Percentiles rank a stretch among this genome's conserved stretches.
phyloP scores from a whole-genome alignment of 1,284 basidiomycete genomes.

The Naganishia sp. region DNA sequence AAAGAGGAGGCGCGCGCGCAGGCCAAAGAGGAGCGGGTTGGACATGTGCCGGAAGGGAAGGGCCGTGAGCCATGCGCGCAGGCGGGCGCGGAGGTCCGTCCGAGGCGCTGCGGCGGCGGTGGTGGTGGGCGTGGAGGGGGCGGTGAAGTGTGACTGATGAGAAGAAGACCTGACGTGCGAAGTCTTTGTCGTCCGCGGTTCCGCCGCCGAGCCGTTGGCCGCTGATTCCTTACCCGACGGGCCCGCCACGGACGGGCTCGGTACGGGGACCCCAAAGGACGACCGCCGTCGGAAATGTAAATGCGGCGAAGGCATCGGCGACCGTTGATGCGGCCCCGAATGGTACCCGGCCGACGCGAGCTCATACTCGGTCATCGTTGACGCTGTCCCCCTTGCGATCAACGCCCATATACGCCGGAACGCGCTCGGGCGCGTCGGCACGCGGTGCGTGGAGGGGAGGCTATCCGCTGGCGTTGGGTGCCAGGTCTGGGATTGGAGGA shows the following conservation, averaged over 20 bases:
- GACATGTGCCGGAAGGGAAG: conserved; percentile 29
- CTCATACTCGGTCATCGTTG: conserved; percentile 24
- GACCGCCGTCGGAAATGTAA: conserved; percentile 8
- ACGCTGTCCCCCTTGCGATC: background rate
- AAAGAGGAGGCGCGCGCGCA: conserved; percentile 67
- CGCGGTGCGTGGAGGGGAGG: conserved; percentile 8
- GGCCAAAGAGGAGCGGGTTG: conserved; percentile 64
- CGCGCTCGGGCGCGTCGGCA: background rate
- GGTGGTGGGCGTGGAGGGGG: conserved; percentile 51
- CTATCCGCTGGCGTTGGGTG: conserved; percentile 24
- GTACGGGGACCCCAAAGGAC: conserved; percentile 5
- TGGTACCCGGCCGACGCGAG: background rate
- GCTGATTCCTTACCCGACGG: no score
- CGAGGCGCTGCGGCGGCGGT: background rate
- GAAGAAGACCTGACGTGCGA: conserved; percentile 16
- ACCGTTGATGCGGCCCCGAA: conserved; percentile 18
- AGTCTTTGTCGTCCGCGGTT: background rate
- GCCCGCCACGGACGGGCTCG: no score
- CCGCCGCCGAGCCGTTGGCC: background rate
- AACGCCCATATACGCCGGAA: background rate
- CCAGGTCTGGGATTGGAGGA: conserved; percentile 62
- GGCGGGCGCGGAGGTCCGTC: background rate
- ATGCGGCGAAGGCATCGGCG: conserved; percentile 21
- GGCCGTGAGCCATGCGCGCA: conserved; percentile 1
- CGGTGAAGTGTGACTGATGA: conserved; percentile 43